Evolutionary conservation across 805 yeast species (phyloP).

Genomic region (Scheffersomyces coipomensis): DNA sequence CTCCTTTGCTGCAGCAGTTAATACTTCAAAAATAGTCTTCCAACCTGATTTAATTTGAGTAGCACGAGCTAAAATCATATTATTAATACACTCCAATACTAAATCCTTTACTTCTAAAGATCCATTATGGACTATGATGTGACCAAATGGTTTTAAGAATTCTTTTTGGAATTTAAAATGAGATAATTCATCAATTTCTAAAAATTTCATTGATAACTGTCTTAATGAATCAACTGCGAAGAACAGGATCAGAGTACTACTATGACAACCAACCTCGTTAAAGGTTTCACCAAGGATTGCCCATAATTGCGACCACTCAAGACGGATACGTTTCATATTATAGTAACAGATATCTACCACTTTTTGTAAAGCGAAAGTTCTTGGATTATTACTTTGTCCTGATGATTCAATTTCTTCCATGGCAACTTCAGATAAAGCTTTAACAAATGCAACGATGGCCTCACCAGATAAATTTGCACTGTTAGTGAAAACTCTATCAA

Average conservation of each 20-base stretch:
- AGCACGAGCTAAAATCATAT: slow-evolving; percentile 78
- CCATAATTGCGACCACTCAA: slow-evolving; percentile 98
- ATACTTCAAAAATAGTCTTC: slow-evolving; percentile 81
- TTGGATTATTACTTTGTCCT: slow-evolving; percentile 75
- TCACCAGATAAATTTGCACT: slow-evolving; percentile 77
- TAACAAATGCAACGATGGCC: slow-evolving; percentile 84
- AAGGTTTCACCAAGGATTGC: slow-evolving; percentile 87
- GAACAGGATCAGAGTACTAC: slow-evolving; percentile 72
- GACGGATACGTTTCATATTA: slow-evolving; percentile 93
- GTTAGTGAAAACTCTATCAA: slow-evolving; percentile 85
- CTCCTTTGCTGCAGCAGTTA: slow-evolving; percentile 70
- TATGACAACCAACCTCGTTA: slow-evolving; percentile 78
- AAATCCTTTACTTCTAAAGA: slow-evolving; percentile 76
- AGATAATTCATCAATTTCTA: slow-evolving; percentile 89
- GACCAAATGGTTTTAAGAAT: slow-evolving; percentile 86
- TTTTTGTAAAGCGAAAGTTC: slow-evolving; percentile 90
- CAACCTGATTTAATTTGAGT: slow-evolving; percentile 86
- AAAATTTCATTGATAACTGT: slow-evolving; percentile 87
- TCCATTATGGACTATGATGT: slow-evolving; percentile 66
- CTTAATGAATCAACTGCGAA: slow-evolving; percentile 94
- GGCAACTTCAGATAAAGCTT: slow-evolving; percentile 82
- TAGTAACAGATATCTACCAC: slow-evolving; percentile 97
- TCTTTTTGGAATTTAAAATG: slow-evolving; percentile 96
- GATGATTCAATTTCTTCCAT: slow-evolving; percentile 89
- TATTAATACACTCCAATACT: slow-evolving; percentile 86